These are phyloP conservation scores for Ogataea allantospora DNA, from an alignment of 805 yeast genomes.

Conservation along the genomic window DNA sequence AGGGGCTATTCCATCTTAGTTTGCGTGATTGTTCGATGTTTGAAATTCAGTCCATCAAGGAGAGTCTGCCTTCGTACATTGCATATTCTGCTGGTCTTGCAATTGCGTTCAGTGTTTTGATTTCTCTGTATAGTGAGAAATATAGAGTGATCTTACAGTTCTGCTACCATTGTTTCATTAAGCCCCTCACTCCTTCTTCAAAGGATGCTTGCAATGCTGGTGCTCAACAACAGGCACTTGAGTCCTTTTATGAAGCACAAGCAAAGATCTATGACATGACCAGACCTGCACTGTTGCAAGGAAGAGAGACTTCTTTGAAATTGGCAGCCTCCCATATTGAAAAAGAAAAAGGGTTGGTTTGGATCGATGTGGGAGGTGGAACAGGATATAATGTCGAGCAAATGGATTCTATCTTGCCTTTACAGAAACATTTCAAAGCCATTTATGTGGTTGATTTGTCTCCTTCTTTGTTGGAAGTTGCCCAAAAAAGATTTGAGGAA, in stretches of 20 bases:
- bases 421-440: constrained; percentile 53
- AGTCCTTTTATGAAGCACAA: constrained; percentile 70
- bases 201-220: constrained; percentile 26
- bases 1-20: neutral
- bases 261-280: constrained; percentile 77
- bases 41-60: constrained; percentile 1
- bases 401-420: constrained; percentile 57
- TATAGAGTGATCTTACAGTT: constrained; percentile 27
- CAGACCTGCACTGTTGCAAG: constrained; percentile 62
- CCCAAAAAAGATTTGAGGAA: constrained; percentile 52
- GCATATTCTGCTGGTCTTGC: constrained; percentile 4
- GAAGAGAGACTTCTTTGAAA: constrained; percentile 62
- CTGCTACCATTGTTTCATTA: constrained; percentile 54
- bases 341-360: constrained; percentile 46
- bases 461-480: constrained; percentile 73
- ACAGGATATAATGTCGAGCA: constrained; percentile 80
- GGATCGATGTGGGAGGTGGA: constrained; percentile 87
- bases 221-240: constrained; percentile 60
- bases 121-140: constrained; percentile 11
- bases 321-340: constrained; percentile 57
- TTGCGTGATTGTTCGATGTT: neutral
- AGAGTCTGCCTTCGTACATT: constrained; percentile 1
- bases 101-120: constrained; percentile 2
- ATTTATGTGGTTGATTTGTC: constrained; percentile 74
- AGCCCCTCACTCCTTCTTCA: constrained; percentile 47